A percentile compares a stretch with the other conserved stretches of the same genome.
Evolutionary conservation across 768 basidiomycete species (phyloP).

Genomic region (Lanmaoa rubissima): DNA sequence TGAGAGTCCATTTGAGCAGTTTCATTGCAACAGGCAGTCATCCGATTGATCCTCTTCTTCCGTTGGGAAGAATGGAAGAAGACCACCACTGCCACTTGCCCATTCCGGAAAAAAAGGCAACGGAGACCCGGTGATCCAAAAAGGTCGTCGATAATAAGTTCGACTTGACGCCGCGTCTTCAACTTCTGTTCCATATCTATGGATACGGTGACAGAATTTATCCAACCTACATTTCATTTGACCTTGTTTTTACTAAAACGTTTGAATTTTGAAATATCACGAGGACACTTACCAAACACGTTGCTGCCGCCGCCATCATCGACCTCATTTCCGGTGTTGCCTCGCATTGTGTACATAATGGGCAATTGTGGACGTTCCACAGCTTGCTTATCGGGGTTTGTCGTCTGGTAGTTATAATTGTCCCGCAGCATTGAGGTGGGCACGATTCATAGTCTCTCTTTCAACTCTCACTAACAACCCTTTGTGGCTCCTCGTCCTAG

Average conservation of each 20-base stretch:
- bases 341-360: constrained; percentile 12
- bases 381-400: no score
- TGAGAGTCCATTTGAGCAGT: background rate
- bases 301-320: constrained; percentile 11
- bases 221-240: background rate
- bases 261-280: background rate
- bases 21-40: no score
- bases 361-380: constrained; percentile 10
- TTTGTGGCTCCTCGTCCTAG: background rate
- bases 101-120: no score
- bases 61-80: background rate
- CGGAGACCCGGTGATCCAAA: no score
- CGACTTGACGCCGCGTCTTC: background rate
- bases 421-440: constrained; percentile 9
- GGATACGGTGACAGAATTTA: background rate
- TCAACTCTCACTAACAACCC: background rate
- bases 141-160: background rate
- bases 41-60: background rate
- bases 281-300: constrained; percentile 19
- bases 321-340: constrained; percentile 26
- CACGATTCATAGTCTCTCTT: constrained; percentile 18
- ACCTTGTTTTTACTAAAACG: background rate
- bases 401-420: constrained; percentile 16
- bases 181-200: constrained; percentile 4
- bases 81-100: no score